Evolutionary conservation across 148 eudicot species (phyloP).

Genomic region (Camellia sinensis): DNA sequence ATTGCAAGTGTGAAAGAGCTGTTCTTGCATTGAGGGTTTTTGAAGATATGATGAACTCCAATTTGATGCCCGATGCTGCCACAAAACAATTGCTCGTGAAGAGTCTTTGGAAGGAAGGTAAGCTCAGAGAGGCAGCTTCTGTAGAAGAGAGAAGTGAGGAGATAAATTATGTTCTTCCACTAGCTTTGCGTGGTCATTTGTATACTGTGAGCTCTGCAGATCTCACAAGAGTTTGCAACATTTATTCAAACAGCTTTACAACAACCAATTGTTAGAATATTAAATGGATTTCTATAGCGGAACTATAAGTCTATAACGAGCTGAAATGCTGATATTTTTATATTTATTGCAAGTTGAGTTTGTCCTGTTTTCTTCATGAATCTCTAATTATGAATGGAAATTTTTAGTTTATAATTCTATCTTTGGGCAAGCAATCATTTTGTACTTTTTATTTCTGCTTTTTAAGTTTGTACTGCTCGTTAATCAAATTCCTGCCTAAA

Average conservation of each 20-base stretch:
- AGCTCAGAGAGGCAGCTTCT: slow-evolving; percentile 72
- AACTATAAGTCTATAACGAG: neutral
- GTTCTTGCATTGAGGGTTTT: slow-evolving; percentile 76
- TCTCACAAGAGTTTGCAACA: slow-evolving; percentile 44
- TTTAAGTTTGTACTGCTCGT: neutral
- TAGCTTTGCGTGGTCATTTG: slow-evolving; percentile 48
- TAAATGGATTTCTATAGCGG: neutral
- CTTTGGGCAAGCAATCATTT: no score
- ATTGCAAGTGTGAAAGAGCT: slow-evolving; percentile 67
- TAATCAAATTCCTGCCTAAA: neutral
- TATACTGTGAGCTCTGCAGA: slow-evolving; percentile 57
- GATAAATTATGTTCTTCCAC: slow-evolving; percentile 40
- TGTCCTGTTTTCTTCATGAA: neutral
- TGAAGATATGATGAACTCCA: slow-evolving; percentile 73
- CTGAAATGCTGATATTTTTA: neutral
- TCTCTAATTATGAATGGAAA: neutral
- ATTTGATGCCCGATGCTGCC: slow-evolving; percentile 49
- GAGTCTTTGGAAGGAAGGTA: slow-evolving; percentile 91
- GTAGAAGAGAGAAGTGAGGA: slow-evolving; percentile 66
- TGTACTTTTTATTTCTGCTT: neutral
- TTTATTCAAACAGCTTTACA: slow-evolving; percentile 39
- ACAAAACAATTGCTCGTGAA: slow-evolving; percentile 78
- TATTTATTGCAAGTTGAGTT: neutral
- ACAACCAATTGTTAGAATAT: neutral
- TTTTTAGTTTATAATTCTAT: neutral